These are phyloP conservation scores for Fusarium chuoi DNA, from an alignment of 2,329 filamentous ascomycete species.

Conservation along the genomic window DNA sequence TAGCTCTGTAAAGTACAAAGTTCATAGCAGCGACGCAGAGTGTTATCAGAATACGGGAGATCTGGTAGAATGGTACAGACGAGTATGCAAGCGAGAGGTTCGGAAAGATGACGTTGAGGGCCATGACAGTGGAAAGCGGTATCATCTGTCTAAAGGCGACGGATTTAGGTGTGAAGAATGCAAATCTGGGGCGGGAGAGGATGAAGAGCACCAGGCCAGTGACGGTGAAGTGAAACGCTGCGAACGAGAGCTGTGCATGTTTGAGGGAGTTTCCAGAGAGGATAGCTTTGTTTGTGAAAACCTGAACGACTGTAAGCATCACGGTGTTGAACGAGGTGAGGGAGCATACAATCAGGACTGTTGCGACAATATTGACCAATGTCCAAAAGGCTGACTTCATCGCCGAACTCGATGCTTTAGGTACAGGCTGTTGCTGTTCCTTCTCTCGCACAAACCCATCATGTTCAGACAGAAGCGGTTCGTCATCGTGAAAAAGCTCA, in stretches of 20 bases:
- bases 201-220: background rate
- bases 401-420: background rate
- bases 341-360: background rate
- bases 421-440: background rate
- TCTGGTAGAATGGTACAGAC: background rate
- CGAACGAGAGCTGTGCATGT: background rate
- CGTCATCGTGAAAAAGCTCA: background rate
- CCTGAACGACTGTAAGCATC: background rate
- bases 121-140: background rate
- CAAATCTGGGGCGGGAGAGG: background rate
- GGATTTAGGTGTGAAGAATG: background rate
- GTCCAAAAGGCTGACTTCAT: background rate
- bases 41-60: background rate
- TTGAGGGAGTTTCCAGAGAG: background rate
- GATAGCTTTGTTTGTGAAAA: background rate
- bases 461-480: background rate
- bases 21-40: background rate
- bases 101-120: background rate
- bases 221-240: background rate
- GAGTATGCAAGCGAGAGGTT: background rate
- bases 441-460: background rate
- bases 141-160: background rate
- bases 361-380: background rate
- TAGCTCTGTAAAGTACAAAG: background rate
- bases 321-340: accelerated